These are phyloP conservation scores for Peniophora sp. DNA, from an alignment of 1,284 basidiomycete species.

Conservation along the genomic window DNA sequence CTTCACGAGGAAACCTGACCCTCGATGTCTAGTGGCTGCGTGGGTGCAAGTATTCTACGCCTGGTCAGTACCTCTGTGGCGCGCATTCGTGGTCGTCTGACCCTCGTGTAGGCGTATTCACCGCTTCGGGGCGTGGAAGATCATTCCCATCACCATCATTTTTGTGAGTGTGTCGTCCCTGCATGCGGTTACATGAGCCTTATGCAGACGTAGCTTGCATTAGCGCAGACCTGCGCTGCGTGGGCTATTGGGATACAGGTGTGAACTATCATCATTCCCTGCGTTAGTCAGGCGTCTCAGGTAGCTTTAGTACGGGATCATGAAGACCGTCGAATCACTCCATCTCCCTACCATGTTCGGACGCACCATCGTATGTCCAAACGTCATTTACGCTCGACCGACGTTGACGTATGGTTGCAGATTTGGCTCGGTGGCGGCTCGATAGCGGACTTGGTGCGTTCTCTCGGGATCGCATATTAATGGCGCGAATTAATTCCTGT, in stretches of 20 bases:
- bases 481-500: not conserved
- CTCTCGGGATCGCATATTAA: not conserved
- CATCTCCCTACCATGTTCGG: not conserved
- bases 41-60: not conserved
- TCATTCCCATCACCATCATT: not conserved
- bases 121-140: not conserved
- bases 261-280: not conserved
- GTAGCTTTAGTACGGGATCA: not conserved
- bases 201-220: not conserved
- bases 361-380: not conserved
- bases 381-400: not conserved
- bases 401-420: not conserved
- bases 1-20: conserved; percentile 7
- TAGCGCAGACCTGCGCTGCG: not conserved
- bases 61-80: not conserved
- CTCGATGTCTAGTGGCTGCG: not conserved
- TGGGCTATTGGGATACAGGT: not conserved
- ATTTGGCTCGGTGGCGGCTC: not conserved
- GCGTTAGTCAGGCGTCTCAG: not conserved
- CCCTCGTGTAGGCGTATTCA: not conserved
- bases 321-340: not conserved
- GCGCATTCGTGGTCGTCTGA: no score
- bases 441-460: not conserved
- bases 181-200: not conserved
- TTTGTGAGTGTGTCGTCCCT: not conserved